Evolutionary conservation across 1,139 yeast species (phyloP), one percentile per base, ranked within the genome.

Genomic region (Yamadazyma sp.): DNA sequence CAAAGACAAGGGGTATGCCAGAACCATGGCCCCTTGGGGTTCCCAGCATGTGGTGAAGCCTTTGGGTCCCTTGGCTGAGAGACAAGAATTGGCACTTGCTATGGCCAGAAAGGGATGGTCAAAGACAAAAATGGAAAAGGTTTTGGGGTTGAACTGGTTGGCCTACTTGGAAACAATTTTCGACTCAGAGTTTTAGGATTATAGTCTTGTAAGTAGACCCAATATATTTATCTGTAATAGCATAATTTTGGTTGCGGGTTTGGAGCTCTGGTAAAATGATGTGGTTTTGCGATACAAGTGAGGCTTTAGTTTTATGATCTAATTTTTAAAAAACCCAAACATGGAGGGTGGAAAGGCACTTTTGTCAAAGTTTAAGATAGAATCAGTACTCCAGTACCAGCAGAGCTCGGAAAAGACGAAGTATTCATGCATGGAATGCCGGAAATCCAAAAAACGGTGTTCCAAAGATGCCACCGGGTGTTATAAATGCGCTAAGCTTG

Each of bases 361-460:
- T 27, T 16, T 24, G 16, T 16, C 30, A n/a, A 37, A 23, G 31
- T 43, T 43, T 30, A 39, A 32, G 29, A 31, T 43, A 4, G 30
- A 34, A 9, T 32, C 36, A 22, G 33, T 27, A 17, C 11, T 18
- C 8, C 18, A 17, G 5, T 37, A 39, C 22, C 32, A 33, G 8
- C 18, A 37, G 15, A 33, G 33, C 6, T 15, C n/a, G 9, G 36
- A 39, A 22, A 28, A 28, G 20, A 36, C 24, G 17, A 30, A 28
- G 16, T 33, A 27, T 12, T 36, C 46, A 4, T 53, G 56, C 42
- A 27, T 43, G 5, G 29, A 47, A 23, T 53, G 57, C 39, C 37
- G 80, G 37, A 57, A 64, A 34, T 54, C 74, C 34, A 76, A 77
- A 56, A 75, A 73, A 53, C 73, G 70, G 47, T 77, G 82, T 50